Evolutionary conservation across 257 asterid species (phyloP).

Genomic region (Solanum virginianum): DNA sequence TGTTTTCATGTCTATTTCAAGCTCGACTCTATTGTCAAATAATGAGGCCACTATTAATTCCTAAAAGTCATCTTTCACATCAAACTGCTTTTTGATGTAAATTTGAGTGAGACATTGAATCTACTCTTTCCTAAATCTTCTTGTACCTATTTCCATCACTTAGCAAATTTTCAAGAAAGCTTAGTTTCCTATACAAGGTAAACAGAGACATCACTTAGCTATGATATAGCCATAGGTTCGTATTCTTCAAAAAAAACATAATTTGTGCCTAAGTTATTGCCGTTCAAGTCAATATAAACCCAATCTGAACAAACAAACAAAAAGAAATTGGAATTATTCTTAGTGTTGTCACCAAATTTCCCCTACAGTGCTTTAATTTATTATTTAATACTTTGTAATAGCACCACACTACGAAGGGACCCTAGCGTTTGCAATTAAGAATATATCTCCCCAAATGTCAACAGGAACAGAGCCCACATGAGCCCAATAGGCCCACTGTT

Average conservation of each 20-base stretch:
- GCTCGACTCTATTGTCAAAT: not conserved
- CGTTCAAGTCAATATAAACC: not conserved
- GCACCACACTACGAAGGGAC: not conserved
- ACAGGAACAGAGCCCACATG: not conserved
- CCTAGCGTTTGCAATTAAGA: not conserved
- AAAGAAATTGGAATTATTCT: not conserved
- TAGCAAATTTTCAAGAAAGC: not conserved
- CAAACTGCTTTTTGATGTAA: not conserved
- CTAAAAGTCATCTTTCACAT: not conserved
- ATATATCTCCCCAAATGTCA: not conserved
- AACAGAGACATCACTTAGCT: not conserved
- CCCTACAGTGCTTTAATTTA: not conserved
- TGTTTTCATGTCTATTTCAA: not conserved
- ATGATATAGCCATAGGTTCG: not conserved
- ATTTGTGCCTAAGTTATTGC: not conserved
- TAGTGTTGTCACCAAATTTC: not conserved
- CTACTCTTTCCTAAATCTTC: not conserved
- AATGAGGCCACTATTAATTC: not conserved
- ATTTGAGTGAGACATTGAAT: not conserved
- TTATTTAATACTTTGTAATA: not conserved
- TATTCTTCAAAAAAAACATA: not conserved
- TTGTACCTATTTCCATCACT: not conserved
- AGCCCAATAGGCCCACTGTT: not conserved
- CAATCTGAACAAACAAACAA: not conserved
- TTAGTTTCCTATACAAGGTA: not conserved